Evolutionary conservation across 768 basidiomycete species (phyloP), one percentile per base, ranked within the genome.

Genomic region (Naematelia aurantialba): DNA sequence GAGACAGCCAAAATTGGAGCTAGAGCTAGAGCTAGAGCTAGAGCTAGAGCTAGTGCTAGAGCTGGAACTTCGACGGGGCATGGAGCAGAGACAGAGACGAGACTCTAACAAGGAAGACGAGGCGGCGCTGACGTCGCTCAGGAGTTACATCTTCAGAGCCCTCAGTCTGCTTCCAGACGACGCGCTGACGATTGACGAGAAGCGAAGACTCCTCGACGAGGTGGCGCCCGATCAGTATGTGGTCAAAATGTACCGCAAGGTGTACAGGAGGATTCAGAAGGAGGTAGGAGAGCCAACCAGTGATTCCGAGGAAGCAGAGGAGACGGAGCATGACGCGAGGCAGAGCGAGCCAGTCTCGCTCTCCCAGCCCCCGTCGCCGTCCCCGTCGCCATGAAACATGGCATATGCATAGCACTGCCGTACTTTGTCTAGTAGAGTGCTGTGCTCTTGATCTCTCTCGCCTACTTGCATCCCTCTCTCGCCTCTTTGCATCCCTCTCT

Each of bases 101-200:
- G 19, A 44, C 19, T 31, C 17, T 45, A 24, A 12, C 2, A 10
- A 14, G 12, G 45, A 47, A 17, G 45, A 14, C 42, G 27, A 49
- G 24, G 24, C 39, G 22, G 22, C 2, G 14, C 11, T 50, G 29
- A 34, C 26, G 4, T 13, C 17, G 3, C 26, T 44, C 54, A 65
- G 63, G 30, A 44, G 53, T 5, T 65, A 67, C 44, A 58, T 67
- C 25, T 58, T 55, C 44, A 39, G 52, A 25, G 58, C 66, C 13
- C 29, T 67, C 14, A 30, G 44, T 12, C 29, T 53, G 2, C 25
- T 63, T 0, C 54, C 56, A 13, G 17, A 45, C 19, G 52, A 62
- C 1, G 26, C 48, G n/a, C 27, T 66, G 5, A 14, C 24, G 2
- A 19, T 22, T 1, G 45, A 34, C n/a, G 54, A 67, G n/a, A 56